A percentile compares a stretch with the other conserved stretches of the same genome.
phyloP scores from a whole-genome alignment of 352 stramenopile species.

The Phytophthora pini region DNA sequence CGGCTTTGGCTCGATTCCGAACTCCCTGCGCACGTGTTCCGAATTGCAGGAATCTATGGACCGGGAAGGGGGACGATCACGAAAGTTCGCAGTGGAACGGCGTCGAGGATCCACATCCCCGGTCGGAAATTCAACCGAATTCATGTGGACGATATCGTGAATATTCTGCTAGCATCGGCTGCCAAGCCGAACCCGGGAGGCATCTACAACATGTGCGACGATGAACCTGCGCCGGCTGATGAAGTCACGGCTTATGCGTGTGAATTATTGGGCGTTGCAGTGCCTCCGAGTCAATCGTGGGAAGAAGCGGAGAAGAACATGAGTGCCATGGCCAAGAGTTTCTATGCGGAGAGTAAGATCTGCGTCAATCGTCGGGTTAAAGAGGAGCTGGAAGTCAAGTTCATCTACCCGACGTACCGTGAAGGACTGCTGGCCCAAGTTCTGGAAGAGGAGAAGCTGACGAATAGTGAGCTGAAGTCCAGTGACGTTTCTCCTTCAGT shows the following conservation, averaged over 20 bases:
- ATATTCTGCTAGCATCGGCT: constrained; percentile 78
- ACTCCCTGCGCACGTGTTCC: constrained; percentile 87
- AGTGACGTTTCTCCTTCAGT: not conserved
- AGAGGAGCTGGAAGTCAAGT: constrained; percentile 70
- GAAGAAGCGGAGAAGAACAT: constrained; percentile 79
- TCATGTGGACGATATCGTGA: constrained; percentile 92
- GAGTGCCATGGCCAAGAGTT: constrained; percentile 87
- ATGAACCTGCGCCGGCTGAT: constrained; percentile 84
- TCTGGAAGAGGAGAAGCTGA: constrained; percentile 66
- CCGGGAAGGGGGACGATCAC: constrained; percentile 83
- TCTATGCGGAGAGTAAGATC: constrained; percentile 88
- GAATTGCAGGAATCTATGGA: constrained; percentile 93
- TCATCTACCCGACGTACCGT: constrained; percentile 82
- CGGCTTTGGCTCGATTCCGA: constrained; percentile 70
- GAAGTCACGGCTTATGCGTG: constrained; percentile 82
- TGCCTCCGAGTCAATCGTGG: constrained; percentile 66
- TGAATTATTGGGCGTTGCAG: constrained; percentile 62
- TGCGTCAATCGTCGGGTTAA: constrained; percentile 81
- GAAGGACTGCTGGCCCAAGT: constrained; percentile 84
- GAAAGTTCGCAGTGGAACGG: constrained; percentile 73
- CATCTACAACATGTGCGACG: constrained; percentile 92
- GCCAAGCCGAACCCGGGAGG: constrained; percentile 58
- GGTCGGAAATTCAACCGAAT: constrained; percentile 88
- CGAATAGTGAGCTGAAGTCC: constrained; percentile 2
- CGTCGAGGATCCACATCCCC: constrained; percentile 76